phyloP scores from a whole-genome alignment of 2,329 filamentous ascomycete genomes.

The Diplodia intermedia region DNA sequence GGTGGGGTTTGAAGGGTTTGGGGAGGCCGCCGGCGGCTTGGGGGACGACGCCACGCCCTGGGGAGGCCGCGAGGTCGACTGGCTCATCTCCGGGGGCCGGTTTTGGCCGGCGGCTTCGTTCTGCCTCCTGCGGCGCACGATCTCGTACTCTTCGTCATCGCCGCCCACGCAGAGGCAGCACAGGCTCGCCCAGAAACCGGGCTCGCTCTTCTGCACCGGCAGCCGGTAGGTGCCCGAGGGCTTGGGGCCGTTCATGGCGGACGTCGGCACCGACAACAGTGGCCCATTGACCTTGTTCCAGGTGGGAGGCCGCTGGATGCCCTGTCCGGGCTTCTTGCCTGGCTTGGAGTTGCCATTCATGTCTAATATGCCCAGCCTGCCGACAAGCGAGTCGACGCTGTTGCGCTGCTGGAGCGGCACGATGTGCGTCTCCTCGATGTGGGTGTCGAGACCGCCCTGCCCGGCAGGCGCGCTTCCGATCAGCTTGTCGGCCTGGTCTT shows the following conservation, averaged over 20 bases:
- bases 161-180: constrained; percentile 48
- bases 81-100: constrained; percentile 34
- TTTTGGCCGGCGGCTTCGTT: constrained; percentile 32
- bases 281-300: constrained; percentile 56
- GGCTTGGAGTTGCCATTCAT: constrained; percentile 53
- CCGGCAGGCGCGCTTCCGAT: constrained; percentile 36
- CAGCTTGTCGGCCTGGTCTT: constrained; percentile 73
- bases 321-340: constrained; percentile 32
- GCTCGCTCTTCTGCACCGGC: constrained; percentile 37
- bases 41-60: constrained; percentile 38
- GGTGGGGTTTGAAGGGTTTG: constrained; percentile 39
- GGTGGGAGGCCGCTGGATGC: constrained; percentile 50
- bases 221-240: constrained; percentile 18
- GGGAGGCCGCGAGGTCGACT: constrained; percentile 34
- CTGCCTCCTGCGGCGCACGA: constrained; percentile 50
- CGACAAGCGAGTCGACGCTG: constrained; percentile 87
- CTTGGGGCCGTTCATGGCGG: constrained; percentile 40
- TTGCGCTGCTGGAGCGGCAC: constrained; percentile 69
- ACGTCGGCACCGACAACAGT: constrained; percentile 53
- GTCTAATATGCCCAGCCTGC: constrained; percentile 77
- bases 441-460: constrained; percentile 5
- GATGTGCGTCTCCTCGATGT: constrained; percentile 49
- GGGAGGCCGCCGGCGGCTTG: constrained; percentile 32
- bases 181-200: constrained; percentile 51
- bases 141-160: constrained; percentile 53